Base-by-base conservation (phyloP, 202 grass and related monocot genomes). In the Carex sylvatica region DNA sequence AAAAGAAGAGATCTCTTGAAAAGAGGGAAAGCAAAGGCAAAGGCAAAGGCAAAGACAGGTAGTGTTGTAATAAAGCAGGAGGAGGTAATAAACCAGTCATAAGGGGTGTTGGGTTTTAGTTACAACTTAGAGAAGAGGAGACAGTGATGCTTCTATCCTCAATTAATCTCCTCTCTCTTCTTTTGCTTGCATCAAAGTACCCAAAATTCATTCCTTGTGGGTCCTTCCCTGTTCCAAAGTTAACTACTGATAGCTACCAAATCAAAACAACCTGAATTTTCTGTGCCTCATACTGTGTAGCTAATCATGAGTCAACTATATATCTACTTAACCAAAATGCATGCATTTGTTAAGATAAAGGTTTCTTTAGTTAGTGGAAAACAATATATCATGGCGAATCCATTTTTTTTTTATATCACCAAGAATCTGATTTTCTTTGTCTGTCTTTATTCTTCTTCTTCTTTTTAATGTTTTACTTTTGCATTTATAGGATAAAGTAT, bases 1-100 rank as follows among this genome's bases (percentile, higher is more conserved):
- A 77, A 77, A 77, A 59, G 74, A 77, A 77, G 59, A 59, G 74
- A 77, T 77, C 74, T 59, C 74, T 77, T 38, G 74, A 58, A 77
- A 59, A 59, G 24, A 59, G 74, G 30, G 24, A 77, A 77, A 77
- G 74, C 74, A 77, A 58, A 33, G 51, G 9, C n/a, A 71, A 65
- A 33, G 38, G 51, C 36, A 38, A 35, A 35, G 33, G 0, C 36
- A 6, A 1, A 38, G 5, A 5, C 72, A 71, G 36, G 40, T 63
- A 1, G 22, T 64, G 19, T 31, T 53, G 52, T 76, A 77, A 59
- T 36, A 77, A 77, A 77, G 74, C 49, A 58, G 1, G 73, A 77
- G 73, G 51, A 77, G 54, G 14, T 77, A 77, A 77, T 77, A 12
- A 77, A 77, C 74, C 52, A 77, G 15, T 77, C 52, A 59, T 56